These are phyloP conservation scores for Trametes coccinea DNA, from an alignment of 768 basidiomycete genomes.

Conservation along the genomic window DNA sequence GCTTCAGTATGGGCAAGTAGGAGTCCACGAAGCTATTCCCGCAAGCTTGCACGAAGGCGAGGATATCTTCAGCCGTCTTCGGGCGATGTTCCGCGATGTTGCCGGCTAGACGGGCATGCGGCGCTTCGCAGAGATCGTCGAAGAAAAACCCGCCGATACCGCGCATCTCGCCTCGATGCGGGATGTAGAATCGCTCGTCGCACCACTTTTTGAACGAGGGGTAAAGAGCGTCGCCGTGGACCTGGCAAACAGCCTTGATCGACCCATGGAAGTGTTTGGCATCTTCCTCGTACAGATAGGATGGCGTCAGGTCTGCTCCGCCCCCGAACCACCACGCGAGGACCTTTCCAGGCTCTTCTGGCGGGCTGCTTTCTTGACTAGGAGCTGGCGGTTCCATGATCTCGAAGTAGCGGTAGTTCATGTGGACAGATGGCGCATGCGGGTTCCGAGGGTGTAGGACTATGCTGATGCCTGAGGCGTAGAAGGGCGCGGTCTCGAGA, in stretches of 20 bases:
- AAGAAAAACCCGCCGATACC: conserved; percentile 97
- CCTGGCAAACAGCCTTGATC: conserved; percentile 73
- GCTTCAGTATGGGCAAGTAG: conserved; percentile 82
- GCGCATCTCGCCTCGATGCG: conserved; percentile 82
- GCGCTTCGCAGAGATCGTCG: conserved; percentile 78
- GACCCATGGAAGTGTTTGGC: conserved; percentile 85
- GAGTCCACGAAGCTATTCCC: conserved; percentile 86
- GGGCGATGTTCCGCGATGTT: conserved; percentile 42
- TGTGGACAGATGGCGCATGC: conserved; percentile 89
- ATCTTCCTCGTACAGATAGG: conserved; percentile 88
- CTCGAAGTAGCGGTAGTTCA: conserved; percentile 98
- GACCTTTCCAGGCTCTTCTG: conserved; percentile 46
- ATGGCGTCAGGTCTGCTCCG: conserved; percentile 91
- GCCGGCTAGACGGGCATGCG: conserved; percentile 59
- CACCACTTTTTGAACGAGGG: conserved; percentile 91
- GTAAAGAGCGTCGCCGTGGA: conserved; percentile 68
- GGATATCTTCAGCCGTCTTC: conserved; percentile 65
- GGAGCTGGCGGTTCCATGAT: conserved; percentile 55
- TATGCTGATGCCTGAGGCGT: conserved; percentile 88
- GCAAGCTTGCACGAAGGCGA: conserved; percentile 68
- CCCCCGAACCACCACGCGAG: conserved; percentile 99
- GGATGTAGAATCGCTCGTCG: conserved; percentile 94
- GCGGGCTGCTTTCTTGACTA: conserved; percentile 4
- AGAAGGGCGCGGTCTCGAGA: conserved; percentile 77
- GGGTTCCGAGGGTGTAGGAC: conserved; percentile 95